Base-by-base conservation (phyloP, 2,329 filamentous ascomycete species). In the Dryadomyces sulphureus region DNA sequence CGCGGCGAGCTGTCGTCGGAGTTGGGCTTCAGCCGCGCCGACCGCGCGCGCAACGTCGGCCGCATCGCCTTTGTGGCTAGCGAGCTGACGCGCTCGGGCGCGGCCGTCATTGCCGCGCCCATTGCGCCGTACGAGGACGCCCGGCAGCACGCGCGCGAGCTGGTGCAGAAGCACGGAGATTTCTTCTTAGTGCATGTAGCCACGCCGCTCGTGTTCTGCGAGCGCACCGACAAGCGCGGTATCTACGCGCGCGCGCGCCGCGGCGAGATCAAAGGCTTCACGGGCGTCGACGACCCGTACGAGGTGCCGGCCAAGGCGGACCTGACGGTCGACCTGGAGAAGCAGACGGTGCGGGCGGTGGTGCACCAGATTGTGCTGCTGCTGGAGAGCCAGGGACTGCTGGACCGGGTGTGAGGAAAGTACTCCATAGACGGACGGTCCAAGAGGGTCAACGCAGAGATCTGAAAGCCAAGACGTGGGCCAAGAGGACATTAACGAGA, bases 231-330 rank as follows among this genome's bases (percentile, higher is more conserved):
- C 66, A 89, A 87, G 72, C 76, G 83, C 50, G 92, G 92, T 49
- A 81, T 94, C 60, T 98, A 96, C 66, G 75, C 75, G 54, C 77
- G 78, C 62, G 92, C 92, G 36, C 77, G 92, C 52, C 75, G 72
- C 19, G 92, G 92, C 48, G 84, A 94, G 70, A 93, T 98, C 66
- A 92, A 89, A 78, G 89, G 89, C 53, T 98, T 98, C 75, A 98
- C 92, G 7, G 92, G 92, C 58, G 88, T 98, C 48, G 90, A 96
- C 61, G 90, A 96, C 69, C 89, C 92, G 42, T 98, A 98, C 61
- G 92, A 98, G 79, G 61, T 65, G 20, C 92, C 92, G 9, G 58
- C 66, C 54, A 88, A 90, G 67, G 77, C 89, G 27, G 80, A 96
- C 62, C 71, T 98, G 53, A 77, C 79, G 5, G 90, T 96, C 35